phyloP scores from a whole-genome alignment of 2,329 filamentous ascomycete genomes.

The Metarhizium guizhouense region DNA sequence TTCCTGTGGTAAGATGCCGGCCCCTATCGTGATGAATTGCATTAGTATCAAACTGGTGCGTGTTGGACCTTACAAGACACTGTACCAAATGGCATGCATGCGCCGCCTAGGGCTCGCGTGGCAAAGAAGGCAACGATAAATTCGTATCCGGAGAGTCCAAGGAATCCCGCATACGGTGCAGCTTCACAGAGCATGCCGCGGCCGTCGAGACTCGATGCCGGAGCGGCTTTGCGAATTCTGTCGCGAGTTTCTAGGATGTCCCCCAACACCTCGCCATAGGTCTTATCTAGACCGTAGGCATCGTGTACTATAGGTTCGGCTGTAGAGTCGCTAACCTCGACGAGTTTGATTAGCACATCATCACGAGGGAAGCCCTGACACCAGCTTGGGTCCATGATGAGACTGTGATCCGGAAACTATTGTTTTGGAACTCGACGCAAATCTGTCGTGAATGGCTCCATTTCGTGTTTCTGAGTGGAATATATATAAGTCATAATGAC shows the following conservation, averaged over 20 bases:
- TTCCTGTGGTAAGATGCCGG: slow-evolving; percentile 10
- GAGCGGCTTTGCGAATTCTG: slow-evolving; percentile 3
- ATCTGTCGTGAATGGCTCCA: too few relatives aligned
- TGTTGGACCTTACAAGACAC: background rate
- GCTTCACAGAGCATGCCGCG: slow-evolving; percentile 5
- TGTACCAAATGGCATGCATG: slow-evolving; percentile 11
- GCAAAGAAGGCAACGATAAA: slow-evolving; percentile 16
- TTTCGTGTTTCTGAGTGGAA: background rate
- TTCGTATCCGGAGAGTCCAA: slow-evolving; percentile 13
- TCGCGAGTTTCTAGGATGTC: slow-evolving; percentile 12
- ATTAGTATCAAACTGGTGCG: background rate
- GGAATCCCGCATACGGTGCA: slow-evolving; percentile 7
- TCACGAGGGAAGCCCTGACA: slow-evolving; percentile 1
- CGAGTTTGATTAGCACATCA: slow-evolving; percentile 9
- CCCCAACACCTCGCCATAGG: slow-evolving; percentile 10
- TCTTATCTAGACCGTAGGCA: slow-evolving; percentile 12
- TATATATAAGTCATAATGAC: background rate
- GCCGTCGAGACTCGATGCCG: slow-evolving; percentile 2
- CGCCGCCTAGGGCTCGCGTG: slow-evolving; percentile 12
- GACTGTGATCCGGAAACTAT: too few relatives aligned
- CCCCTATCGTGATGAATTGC: background rate
- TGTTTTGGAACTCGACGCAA: too few relatives aligned
- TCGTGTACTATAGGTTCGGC: slow-evolving; percentile 8
- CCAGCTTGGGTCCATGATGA: background rate
- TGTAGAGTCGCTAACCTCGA: slow-evolving; percentile 7